Percentiles rank a stretch among this genome's conserved stretches.
Conservation (phyloP, 2,329 filamentous ascomycete species). For the Arthrinium puccinioides region DNA sequence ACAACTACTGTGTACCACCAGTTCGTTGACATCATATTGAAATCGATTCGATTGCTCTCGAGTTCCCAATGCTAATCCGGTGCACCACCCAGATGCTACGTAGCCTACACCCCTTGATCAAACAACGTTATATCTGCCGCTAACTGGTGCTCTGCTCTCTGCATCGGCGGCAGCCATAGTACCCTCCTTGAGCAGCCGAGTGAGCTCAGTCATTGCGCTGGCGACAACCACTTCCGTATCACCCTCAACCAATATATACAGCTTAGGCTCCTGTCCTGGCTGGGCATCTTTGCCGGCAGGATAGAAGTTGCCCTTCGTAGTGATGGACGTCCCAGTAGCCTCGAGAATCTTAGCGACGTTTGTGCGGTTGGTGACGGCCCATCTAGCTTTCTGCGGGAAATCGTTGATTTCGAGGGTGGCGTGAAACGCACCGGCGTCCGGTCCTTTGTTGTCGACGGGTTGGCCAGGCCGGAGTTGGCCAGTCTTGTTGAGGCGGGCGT, state of each 20-base stretch:
- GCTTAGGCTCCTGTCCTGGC: constrained; percentile 72
- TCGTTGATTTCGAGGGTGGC: constrained; percentile 98
- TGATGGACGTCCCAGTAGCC: constrained; percentile 89
- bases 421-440: constrained; percentile 93
- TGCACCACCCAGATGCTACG: background rate
- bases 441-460: constrained; percentile 96
- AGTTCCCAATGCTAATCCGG: background rate
- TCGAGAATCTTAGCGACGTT: constrained; percentile 98
- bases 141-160: constrained; percentile 70
- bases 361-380: constrained; percentile 96
- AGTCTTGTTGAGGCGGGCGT: constrained; percentile 80
- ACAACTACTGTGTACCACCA: no score
- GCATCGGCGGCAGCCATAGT: constrained; percentile 84
- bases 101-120: constrained; percentile 40
- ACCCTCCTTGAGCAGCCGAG: constrained; percentile 80
- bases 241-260: constrained; percentile 96
- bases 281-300: constrained; percentile 71
- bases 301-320: constrained; percentile 93
- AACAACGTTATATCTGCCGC: constrained; percentile 80
- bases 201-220: constrained; percentile 84
- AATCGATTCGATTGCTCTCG: background rate
- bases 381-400: constrained; percentile 95
- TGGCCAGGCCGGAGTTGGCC: constrained; percentile 87
- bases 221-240: constrained; percentile 91
- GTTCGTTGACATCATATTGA: no score